Evolutionary conservation across 371 early-diverging fungal species (phyloP), one percentile per base, ranked within the genome.

Genomic region (Mucor indicus): DNA sequence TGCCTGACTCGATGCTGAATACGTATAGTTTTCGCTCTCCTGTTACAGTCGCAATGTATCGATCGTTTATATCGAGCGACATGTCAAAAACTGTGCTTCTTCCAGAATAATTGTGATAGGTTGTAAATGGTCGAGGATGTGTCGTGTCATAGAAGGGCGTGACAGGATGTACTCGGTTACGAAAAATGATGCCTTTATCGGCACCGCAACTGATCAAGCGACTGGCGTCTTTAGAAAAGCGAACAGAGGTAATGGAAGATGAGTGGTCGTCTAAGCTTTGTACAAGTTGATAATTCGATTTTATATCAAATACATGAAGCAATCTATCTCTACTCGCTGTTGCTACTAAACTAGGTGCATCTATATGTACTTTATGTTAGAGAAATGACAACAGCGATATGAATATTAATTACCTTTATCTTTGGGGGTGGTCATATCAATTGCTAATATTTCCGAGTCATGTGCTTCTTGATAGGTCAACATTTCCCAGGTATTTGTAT

Each of bases 191-290:
- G 19, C 91, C 87, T 68, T 91, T 91, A 53, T 93, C 93, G 3
- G 91, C 91, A 4, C 86, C 87, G 55, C 87, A 87, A 55, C 90
- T 93, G 38, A 93, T 73, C 24, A 93, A 63, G 16, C 69, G 66
- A 9, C 68, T 58, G 5, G 89, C 90, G 37, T 76, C 65, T 19
- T 77, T 70, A 3, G 84, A 67, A 50, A 93, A 91, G 22, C 73
- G 67, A 35, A 91, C 83, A 17, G 84, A 75, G 4, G 91, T 89
- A 9, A 93, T 85, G 3, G 92, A 88, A 1, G 91, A 86, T 10
- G 93, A 89, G 54, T 93, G 93, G 44, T 91, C 93, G 44, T 89
- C 91, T 16, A 93, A 63, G 19, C 90, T 91, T 50, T 91, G 90
- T 2, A 87, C 60, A 4, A 90, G 64, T 11, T 80, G 72, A 37